A percentile compares a stretch with the other conserved stretches of the same genome.
Conservation (phyloP, 495 filamentous ascomycete species). For the Aeminium ludgeri region DNA sequence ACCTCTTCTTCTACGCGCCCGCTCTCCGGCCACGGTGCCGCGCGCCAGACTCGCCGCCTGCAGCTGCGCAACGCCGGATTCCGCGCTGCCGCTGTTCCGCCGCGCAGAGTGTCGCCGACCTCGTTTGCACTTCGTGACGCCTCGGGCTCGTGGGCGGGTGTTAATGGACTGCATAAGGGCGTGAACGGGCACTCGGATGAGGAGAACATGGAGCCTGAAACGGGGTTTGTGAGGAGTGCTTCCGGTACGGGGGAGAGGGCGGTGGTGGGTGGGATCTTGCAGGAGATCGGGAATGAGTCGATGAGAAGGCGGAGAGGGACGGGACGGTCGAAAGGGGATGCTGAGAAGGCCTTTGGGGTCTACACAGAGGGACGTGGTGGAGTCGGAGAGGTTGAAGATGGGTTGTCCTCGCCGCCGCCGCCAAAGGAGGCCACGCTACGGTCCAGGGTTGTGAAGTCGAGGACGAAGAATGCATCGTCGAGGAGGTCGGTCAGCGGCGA, state of each 20-base stretch:
- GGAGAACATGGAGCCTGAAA: conserved; percentile 13
- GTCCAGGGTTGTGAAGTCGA: conserved; percentile 1
- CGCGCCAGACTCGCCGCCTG: conserved; percentile 11
- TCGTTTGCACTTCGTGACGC: conserved; percentile 3
- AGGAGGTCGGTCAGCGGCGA: conserved; percentile 11
- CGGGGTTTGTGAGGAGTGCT: too few species aligned
- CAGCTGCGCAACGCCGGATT: conserved; percentile 17
- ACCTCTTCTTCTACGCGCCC: too few species aligned
- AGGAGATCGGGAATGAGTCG: conserved; percentile 8
- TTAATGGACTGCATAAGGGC: too few species aligned
- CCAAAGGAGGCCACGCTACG: conserved; percentile 1
- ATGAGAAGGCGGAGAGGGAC: conserved; percentile 6
- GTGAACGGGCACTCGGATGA: conserved; percentile 3
- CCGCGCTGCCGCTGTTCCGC: conserved; percentile 5
- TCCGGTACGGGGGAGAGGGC: too few species aligned
- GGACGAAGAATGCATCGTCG: conserved; percentile 1
- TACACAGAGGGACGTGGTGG: too few species aligned
- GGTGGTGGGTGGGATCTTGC: conserved; percentile 5
- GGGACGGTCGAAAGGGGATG: too few species aligned
- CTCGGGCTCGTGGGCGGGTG: conserved; percentile 4
- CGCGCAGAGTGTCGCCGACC: conserved; percentile 14
- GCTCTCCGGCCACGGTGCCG: too few species aligned
- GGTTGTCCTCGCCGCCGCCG: conserved; percentile 2
- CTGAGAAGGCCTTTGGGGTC: neutral
- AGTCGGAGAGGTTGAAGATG: neutral